A percentile compares a stretch with the other conserved stretches of the same genome.
Evolutionary conservation across 2,329 filamentous ascomycete genomes (phyloP).

Genomic region (Aspergillus sp.): DNA sequence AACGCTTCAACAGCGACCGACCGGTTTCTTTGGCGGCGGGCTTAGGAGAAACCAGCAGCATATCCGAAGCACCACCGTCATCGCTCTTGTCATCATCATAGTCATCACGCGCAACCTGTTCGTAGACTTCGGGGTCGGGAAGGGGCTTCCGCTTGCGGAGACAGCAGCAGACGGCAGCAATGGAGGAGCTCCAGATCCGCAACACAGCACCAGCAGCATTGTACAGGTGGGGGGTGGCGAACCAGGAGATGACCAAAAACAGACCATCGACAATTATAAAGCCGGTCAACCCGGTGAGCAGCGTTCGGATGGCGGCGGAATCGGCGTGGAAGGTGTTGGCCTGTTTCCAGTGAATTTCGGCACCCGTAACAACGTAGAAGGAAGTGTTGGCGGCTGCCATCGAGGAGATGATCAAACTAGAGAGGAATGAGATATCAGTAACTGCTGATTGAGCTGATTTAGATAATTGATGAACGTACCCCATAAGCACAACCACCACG

Average conservation of each 20-base stretch:
- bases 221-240: conserved; percentile 20
- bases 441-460: no score
- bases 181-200: conserved; percentile 17
- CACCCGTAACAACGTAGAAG: conserved; percentile 29
- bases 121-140: conserved; percentile 17
- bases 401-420: conserved; percentile 25
- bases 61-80: conserved; percentile 13
- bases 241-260: conserved; percentile 18
- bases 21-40: conserved; percentile 5
- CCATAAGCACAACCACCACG: no score
- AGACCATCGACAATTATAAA: conserved; percentile 27
- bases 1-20: conserved; percentile 8
- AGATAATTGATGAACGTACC: no score
- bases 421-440: background rate
- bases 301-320: conserved; percentile 27
- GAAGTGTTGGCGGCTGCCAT: conserved; percentile 30
- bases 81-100: conserved; percentile 18
- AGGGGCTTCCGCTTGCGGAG: conserved; percentile 5
- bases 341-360: conserved; percentile 34
- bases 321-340: conserved; percentile 27
- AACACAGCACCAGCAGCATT: conserved; percentile 20
- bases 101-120: conserved; percentile 20
- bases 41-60: conserved; percentile 10
- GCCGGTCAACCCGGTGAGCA: conserved; percentile 28
- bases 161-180: conserved; percentile 10